Evolutionary conservation across 106 monocot species (phyloP), one percentile per base, ranked within the genome.

Genomic region (Dioscorea zingiberensis): DNA sequence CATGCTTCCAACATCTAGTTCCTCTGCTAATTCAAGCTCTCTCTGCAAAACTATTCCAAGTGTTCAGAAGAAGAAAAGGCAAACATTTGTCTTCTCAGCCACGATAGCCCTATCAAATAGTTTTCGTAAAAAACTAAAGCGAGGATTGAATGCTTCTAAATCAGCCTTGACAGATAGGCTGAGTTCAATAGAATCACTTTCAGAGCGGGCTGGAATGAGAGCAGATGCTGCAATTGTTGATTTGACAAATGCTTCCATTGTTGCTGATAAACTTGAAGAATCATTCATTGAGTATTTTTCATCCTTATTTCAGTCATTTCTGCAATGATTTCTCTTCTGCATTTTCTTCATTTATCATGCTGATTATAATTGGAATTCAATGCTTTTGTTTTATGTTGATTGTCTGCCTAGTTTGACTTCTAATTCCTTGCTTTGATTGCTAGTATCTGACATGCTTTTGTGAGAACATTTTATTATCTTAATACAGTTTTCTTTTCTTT

Each of bases 51-150:
- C 86, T 59, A 51, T 81, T 29, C 76, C 73, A 56, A 88, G 38
- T 53, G 55, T 84, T 23, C 76, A 78, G 71, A 63, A 58, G 48
- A 92, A 93, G 76, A 93, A 89, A 73, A 76, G 93, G 47, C 98
- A 98, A 70, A 93, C 89, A 47, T 93, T 83, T 76, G 98, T 98
- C 23, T 93, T 98, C 74, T 98, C 98, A 58, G 98, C 98, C 12
- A 98, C 98, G 22, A 73, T 98, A 54, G 85, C 98, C 65, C 69
- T 98, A 47, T 93, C 98, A 58, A 76, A 89, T 49, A 84, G 76
- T 76, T 93, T 98, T 46, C 88, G 85, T 18, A 98, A 80, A 60
- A 98, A 98, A 66, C 78, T 98, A 13, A 89, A 98, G 74, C 71
- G 77, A 18, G 80, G 82, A 16, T 59, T 55, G 58, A 74, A 70